A percentile compares a stretch with the other conserved stretches of the same genome.
phyloP scores from a whole-genome alignment of 768 basidiomycete species.

The Pleurotus salmoneostramineus region DNA sequence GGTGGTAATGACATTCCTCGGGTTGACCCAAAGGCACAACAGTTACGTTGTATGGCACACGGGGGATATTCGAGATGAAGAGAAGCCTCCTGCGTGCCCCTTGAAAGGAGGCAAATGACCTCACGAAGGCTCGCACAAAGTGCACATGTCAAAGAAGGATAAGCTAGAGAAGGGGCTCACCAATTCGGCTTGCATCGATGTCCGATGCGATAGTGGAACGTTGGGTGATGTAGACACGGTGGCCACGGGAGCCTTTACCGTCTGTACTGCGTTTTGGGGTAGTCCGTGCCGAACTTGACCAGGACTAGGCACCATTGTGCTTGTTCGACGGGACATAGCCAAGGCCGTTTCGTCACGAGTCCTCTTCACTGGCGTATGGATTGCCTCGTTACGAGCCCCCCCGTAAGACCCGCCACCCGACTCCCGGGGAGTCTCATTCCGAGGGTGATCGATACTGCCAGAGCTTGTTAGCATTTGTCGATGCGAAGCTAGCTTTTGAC shows the following conservation, averaged over 20 bases:
- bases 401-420: neutral
- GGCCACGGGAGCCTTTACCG: conserved; percentile 6
- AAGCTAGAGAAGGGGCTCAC: neutral
- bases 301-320: neutral
- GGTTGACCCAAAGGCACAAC: neutral
- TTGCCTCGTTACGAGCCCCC: neutral
- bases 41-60: neutral
- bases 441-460: conserved; percentile 2
- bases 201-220: conserved; percentile 6
- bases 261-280: neutral
- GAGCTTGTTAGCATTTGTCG: conserved; percentile 1
- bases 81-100: neutral
- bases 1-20: neutral
- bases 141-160: neutral
- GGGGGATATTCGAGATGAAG: neutral
- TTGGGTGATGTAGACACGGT: neutral
- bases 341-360: neutral
- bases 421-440: neutral
- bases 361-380: neutral
- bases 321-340: neutral
- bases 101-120: neutral
- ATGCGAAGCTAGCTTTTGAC: neutral
- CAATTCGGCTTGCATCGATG: conserved; percentile 7
- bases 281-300: neutral
- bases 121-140: neutral